Base-by-base conservation (phyloP, 331 rosid genomes). In the Spiraea crenata region DNA sequence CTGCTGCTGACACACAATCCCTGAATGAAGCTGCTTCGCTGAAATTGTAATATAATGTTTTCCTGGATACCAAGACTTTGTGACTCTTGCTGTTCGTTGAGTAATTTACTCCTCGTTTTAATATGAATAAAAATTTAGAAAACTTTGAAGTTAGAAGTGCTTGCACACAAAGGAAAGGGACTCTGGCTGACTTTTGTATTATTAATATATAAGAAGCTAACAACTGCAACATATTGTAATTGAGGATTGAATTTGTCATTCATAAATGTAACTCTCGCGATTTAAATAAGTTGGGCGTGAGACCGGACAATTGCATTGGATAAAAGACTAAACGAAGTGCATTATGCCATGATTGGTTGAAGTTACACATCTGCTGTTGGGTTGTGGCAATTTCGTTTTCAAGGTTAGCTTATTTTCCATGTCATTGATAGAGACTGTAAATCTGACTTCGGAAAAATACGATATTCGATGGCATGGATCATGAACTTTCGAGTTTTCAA, bases 1-100 rank as follows among this genome's bases (percentile, higher is more conserved):
- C 38, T 25, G 38, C 37, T 42, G 75, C 77, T 44, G 82, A 39
- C 57, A 40, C 63, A 16, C 12, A 71, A 66, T 63, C 82, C 42
- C 62, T 60, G 42, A 58, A 66, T 47, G 64, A 76, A 56, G 80
- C 70, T 70, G 63, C 62, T 61, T 42, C 42, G 56, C 45, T 55
- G 17, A n/a, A n/a, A 34, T 47, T 65, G 66, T 38, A 66, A 69
- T 20, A 67, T 25, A 63, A 65, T 57, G 38, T 2, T 63, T 25
- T 25, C 2, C 31, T 1, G 17, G 40, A 52, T 65, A 7, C 5
- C 48, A 44, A 20, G 72, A 54, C 34, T 66, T 25, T 34, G 60
- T 63, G 62, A 46, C 70, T 19, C 2, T 25, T 25, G 20, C 2
- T 48, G 49, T 42, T 10, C 0, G 16, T 48, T 48, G 5, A 56